phyloP scores from a whole-genome alignment of 768 basidiomycete species.

The Amanita muscaria region DNA sequence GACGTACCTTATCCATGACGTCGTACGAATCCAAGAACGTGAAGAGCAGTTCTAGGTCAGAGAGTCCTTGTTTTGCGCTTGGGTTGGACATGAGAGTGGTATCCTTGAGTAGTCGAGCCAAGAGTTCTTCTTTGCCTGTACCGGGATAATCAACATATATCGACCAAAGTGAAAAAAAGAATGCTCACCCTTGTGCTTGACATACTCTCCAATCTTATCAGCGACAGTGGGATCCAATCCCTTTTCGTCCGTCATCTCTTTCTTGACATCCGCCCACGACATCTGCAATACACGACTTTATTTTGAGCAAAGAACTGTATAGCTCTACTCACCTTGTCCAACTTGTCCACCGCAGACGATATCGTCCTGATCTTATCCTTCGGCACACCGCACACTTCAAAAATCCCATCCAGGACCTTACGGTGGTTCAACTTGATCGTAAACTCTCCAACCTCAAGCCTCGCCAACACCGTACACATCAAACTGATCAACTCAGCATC shows the following conservation, averaged over 20 bases:
- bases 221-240: slow-evolving; percentile 73
- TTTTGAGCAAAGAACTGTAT: neutral
- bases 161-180: neutral
- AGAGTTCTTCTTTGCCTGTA: slow-evolving; percentile 68
- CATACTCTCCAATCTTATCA: slow-evolving; percentile 95
- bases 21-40: slow-evolving; percentile 73
- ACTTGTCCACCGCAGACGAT: slow-evolving; percentile 95
- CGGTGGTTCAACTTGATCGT: slow-evolving; percentile 96
- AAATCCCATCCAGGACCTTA: slow-evolving; percentile 95
- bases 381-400: slow-evolving; percentile 93
- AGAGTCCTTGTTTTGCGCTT: slow-evolving; percentile 72
- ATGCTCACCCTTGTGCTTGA: slow-evolving; percentile 77
- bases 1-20: slow-evolving; percentile 62
- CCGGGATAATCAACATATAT: neutral
- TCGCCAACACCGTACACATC: slow-evolving; percentile 70
- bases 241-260: slow-evolving; percentile 96
- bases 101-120: slow-evolving; percentile 63
- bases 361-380: slow-evolving; percentile 83
- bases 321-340: slow-evolving; percentile 70
- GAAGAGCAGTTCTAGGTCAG: slow-evolving; percentile 84
- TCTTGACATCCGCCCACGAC: slow-evolving; percentile 86
- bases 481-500: slow-evolving; percentile 87
- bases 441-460: slow-evolving; percentile 88
- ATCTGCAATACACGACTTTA: slow-evolving; percentile 32
- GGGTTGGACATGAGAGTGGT: slow-evolving; percentile 54